Evolutionary conservation across 129 eudicot species (phyloP), one percentile per base, ranked within the genome.

Genomic region (Dittrichia graveolens): DNA sequence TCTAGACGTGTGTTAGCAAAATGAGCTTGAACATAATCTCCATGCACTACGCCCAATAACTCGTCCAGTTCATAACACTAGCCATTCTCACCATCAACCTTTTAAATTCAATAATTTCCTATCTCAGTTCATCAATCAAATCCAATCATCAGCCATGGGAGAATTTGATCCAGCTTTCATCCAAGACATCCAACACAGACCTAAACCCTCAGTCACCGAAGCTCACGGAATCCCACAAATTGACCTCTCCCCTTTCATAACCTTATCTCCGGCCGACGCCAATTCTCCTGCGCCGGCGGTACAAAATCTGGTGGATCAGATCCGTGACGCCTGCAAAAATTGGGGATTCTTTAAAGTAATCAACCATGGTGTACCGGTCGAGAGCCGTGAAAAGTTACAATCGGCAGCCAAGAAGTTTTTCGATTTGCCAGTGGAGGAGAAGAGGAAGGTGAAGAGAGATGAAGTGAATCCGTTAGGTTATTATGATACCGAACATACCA

Each of bases 321-420:
- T 90, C 13, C 78, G 80, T 11, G 76, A 74, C 2, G 96, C 90
- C 2, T 80, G 92, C 79, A 44, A 71, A 31, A 79, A 75, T 4
- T 89, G 96, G 96, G 92, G 92, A 0, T 89, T 89, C 53, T 89
- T 89, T 39, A 92, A 89, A 45, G 90, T 89, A 68, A 77, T 86
- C 77, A 86, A 89, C 76, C 87, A 83, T 10, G 91, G 84, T n/a
- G 87, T 83, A 2, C 82, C 85, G 0, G n/a, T 41, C 0, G 81
- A 86, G 45, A 49, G 8, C 16, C 83, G 84, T 0, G 80, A 81
- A 24, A 79, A 62, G 59, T 5, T 86, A 1, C 78, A 61, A 34
- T 10, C 7, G 41, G 87, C 81, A 0, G 53, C 96, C 11, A 78
- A 81, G 64, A 67, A 61, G 64, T 86, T 89, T 72, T 89, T 83